Base-by-base conservation (phyloP, 202 grass and related monocot genomes). In the Hordeum pubiflorum region DNA sequence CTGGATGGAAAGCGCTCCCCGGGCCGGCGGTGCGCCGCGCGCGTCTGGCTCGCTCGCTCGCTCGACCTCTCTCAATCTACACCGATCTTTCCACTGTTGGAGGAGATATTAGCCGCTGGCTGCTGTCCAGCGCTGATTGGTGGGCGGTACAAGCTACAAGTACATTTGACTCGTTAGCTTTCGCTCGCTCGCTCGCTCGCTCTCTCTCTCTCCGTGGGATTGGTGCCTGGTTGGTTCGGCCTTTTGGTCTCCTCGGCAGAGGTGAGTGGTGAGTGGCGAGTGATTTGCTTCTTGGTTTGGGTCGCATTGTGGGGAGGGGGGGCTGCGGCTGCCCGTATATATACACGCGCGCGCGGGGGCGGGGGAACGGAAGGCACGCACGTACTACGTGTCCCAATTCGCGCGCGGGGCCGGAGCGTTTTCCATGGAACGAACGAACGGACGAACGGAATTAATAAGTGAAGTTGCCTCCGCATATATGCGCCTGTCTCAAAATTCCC, bases 171-270 rank as follows among this genome's bases (percentile, higher is more conserved):
- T 80, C 26, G 34, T 14, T 81, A 20, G 26, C 74, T 65, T 48
- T 7, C 21, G 11, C 27, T 29, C 44, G 44, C 41, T 63, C 14
- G 43, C 24, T 26, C 44, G 44, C 41, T 63, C 14, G 43, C 43
- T 81, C 27, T 56, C 58, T 38, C 59, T 71, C 37, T 43, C 41
- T 13, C 34, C 55, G 9, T 39, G 31, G 50, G 29, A 74, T 68
- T 81, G 50, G 34, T 68, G 52, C 12, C 12, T 48, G 36, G 81
- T n/a, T 72, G 10, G 33, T 43, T 66, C 46, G 83, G 79, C 69
- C 84, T 86, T 89, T 89, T 86, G 83, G 88, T 89, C 88, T 89
- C 83, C 83, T 72, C 39, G 29, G 0, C 60, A 75, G 75, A 69
- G 83, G 69, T 73, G 82, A 14, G 76, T n/a, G 48, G 48, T 3